Base-by-base conservation (phyloP, 2,329 filamentous ascomycete species). In the Diaporthe sp. region DNA sequence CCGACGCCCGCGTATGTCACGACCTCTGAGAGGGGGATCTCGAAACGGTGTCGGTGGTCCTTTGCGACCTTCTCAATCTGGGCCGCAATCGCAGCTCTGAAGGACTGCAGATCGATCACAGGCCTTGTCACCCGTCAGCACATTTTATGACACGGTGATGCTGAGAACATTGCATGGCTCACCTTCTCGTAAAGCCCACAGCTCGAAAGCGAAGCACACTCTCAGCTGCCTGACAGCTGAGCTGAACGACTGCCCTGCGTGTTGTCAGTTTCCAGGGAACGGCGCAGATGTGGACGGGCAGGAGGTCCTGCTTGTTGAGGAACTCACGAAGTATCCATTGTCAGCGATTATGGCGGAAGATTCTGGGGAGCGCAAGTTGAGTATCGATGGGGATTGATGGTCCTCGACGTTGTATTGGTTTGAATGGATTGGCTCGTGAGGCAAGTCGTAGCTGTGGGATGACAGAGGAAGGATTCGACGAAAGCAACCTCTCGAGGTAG, bases 191-290 rank as follows among this genome's bases (percentile, higher is more conserved):
- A 13, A 76, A 74, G 4, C 53, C 31, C 17, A 42, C 15, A 13
- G 20, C 25, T 0, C 72, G 63, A 31, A 76, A 76, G 47, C 55
- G 55, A 37, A 76, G 34, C 15, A 74, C 74, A 34, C 55, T 63
- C 22, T 74, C 71, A 6, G 63, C 71, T 7, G 74, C 74, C n/a
- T 73, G 44, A 20, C 44, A 49, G 34, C 31, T 53, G 4, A 76
- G 71, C n/a, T 74, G 37, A 4, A 63, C 51, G 1, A 76, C 71
- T 9, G 37, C n/a, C 7, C 74, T 76, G 13, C 8, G 4, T 12
- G 10, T 3, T 22, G 47, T 76, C 17, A 76, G 55, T 28, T 22
- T 12, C 13, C 31, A 22, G 20, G 17, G 6, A 22, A 17, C 0
- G 25, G 12, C 31, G 7, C 4, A 3, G n/a, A 22, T 20, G 25